Conservation (phyloP, 179 eudicot species). For the Beta macrorhiza region DNA sequence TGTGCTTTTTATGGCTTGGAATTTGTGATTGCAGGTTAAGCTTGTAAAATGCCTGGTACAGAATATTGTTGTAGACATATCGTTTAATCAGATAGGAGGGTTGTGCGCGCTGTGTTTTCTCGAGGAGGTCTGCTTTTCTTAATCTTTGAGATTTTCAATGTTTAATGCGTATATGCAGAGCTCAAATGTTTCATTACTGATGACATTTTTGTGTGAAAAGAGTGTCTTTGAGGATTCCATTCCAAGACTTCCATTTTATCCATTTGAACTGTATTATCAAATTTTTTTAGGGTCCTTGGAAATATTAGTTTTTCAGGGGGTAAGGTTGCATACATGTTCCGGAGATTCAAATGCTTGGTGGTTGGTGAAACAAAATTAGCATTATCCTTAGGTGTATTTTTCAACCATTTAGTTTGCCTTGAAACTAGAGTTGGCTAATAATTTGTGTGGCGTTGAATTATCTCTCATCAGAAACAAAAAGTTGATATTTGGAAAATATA, state of each 20-base stretch:
- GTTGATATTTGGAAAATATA: too few species aligned
- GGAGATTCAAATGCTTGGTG: background rate
- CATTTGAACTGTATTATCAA: background rate
- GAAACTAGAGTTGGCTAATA: background rate
- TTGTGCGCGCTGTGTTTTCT: conserved; percentile 88
- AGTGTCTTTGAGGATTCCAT: background rate
- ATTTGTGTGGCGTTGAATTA: too few species aligned
- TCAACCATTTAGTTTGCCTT: background rate
- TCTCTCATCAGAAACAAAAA: too few species aligned
- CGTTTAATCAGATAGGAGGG: conserved; percentile 94
- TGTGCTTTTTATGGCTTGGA: background rate
- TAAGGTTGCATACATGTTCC: conserved; percentile 10
- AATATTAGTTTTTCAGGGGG: background rate
- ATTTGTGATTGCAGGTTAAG: conserved; percentile 73
- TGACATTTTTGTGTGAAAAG: background rate
- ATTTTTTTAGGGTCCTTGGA: background rate
- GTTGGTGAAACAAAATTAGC: background rate
- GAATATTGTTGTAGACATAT: conserved; percentile 91
- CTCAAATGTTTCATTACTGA: background rate
- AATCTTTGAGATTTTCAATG: background rate
- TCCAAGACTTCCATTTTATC: background rate
- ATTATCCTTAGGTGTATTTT: background rate
- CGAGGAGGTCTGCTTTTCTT: conserved; percentile 63
- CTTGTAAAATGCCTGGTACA: conserved; percentile 89
- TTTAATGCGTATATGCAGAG: background rate